Conservation (phyloP, 257 asterid genomes). For the Petunia secreta region DNA sequence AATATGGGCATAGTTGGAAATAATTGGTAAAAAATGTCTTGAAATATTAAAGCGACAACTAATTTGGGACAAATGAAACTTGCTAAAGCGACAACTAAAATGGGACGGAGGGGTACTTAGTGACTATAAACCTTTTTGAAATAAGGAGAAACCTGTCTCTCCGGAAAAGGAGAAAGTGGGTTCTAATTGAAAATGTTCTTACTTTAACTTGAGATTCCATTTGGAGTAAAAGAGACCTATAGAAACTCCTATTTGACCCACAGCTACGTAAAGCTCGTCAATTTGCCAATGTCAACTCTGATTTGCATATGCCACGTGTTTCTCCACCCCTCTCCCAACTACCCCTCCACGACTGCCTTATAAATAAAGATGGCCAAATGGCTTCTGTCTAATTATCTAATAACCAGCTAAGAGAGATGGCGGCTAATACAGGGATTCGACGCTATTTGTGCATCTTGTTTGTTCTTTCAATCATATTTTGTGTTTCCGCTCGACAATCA, state of each 20-base stretch:
- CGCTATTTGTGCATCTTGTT: not conserved
- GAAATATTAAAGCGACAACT: no score
- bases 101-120: no score
- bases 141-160: no score
- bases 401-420: not conserved
- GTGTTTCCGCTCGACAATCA: not conserved
- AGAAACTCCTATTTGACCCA: slow-evolving; percentile 17
- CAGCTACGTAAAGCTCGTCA: slow-evolving; percentile 14
- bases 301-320: no score
- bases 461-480: slow-evolving; percentile 8
- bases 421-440: not conserved
- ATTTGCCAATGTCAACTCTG: slow-evolving; percentile 16
- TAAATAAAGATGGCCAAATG: not conserved
- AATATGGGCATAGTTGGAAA: no score
- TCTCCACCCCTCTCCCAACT: no score
- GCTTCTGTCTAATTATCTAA: not conserved
- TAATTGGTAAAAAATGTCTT: no score
- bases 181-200: not conserved
- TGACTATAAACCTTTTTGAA: no score
- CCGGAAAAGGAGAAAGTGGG: not conserved
- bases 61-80: no score
- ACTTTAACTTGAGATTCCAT: slow-evolving; percentile 8
- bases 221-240: not conserved
- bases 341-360: not conserved
- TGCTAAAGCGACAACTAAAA: no score